Evolutionary conservation across 164 flowering plant genomes (phyloP), one percentile per base, ranked within the genome.

Genomic region (Warburgia ugandensis): DNA sequence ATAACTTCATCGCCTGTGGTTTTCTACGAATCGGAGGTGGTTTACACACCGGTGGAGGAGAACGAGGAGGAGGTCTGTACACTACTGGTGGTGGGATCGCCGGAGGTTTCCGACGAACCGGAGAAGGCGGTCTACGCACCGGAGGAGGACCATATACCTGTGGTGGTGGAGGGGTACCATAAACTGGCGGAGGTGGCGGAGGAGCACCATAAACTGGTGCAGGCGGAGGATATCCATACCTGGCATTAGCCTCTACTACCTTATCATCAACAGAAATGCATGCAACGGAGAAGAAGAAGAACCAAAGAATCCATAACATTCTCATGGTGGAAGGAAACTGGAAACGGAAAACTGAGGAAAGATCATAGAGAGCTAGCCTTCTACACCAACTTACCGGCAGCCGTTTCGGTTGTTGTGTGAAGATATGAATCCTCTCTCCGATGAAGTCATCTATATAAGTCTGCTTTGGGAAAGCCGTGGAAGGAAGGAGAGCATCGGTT

Each of bases 121-220:
- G 59, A 17, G 53, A 16, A 56, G 53, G 45, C 27, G 39, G 20
- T n/a, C n/a, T n/a, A n/a, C n/a, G n/a, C n/a, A n/a, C n/a, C n/a
- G 29, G 50, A 30, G 23, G 49, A n/a, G 22, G 23, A 4, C 23
- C 40, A 23, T 45, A 43, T n/a, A n/a, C 11, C 11, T 31, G 9
- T 35, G 45, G 32, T 25, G 51, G 26, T 45, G 49, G 49, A 26
- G 25, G 50, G 27, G 51, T 22, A 55, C 25, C 26, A 8, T 17
- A 26, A 43, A 45, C 11, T 26, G 59, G 43, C 42, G 42, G 5
- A 50, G 43, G 54, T 27, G 44, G 27, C 17, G 42, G 4, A 45
- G 43, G 23, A 35, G 50, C 42, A 55, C 33, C 51, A 27, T 45
- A 45, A 45, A 26, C 19, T 31, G 40, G 52, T 49, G 52, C 39